These are phyloP conservation scores for Camillea tinctor DNA, from an alignment of 2,329 filamentous ascomycete genomes.

Conservation along the genomic window DNA sequence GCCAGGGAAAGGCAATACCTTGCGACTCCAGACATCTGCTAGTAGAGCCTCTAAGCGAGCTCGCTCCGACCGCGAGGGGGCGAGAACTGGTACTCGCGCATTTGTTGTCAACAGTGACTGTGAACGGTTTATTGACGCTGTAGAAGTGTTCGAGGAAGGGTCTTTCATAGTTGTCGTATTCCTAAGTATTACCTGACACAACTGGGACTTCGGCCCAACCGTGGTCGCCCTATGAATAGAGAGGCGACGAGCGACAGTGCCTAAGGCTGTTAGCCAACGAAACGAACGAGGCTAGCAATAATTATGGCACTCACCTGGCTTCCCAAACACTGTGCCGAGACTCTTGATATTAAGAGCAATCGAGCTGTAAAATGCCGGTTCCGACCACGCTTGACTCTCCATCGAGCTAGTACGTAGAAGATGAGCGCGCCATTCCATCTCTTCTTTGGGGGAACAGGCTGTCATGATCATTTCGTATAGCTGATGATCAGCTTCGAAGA, in stretches of 20 bases:
- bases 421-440: slow-evolving; percentile 74
- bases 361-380: slow-evolving; percentile 57
- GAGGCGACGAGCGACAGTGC: slow-evolving; percentile 63
- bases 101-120: slow-evolving; percentile 75
- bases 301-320: slow-evolving; percentile 53
- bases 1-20: slow-evolving; percentile 77
- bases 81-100: slow-evolving; percentile 64
- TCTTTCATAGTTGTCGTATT: slow-evolving; percentile 74
- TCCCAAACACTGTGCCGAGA: slow-evolving; percentile 72
- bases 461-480: slow-evolving; percentile 84
- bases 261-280: slow-evolving; percentile 34
- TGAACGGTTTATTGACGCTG: slow-evolving; percentile 67
- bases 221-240: slow-evolving; percentile 80
- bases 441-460: slow-evolving; percentile 79
- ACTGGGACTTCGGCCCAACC: slow-evolving; percentile 63
- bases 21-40: slow-evolving; percentile 79
- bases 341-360: slow-evolving; percentile 69
- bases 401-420: slow-evolving; percentile 53
- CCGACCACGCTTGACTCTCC: slow-evolving; percentile 46
- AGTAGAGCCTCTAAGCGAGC: slow-evolving; percentile 73
- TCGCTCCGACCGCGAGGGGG: slow-evolving; percentile 72
- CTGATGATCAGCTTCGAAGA: slow-evolving; percentile 75
- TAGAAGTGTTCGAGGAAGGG: slow-evolving; percentile 40
- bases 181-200: slow-evolving; percentile 79
- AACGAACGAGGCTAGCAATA: background rate